These are phyloP conservation scores for Candida vartiovaarae DNA, from an alignment of 805 yeast genomes.

Conservation along the genomic window DNA sequence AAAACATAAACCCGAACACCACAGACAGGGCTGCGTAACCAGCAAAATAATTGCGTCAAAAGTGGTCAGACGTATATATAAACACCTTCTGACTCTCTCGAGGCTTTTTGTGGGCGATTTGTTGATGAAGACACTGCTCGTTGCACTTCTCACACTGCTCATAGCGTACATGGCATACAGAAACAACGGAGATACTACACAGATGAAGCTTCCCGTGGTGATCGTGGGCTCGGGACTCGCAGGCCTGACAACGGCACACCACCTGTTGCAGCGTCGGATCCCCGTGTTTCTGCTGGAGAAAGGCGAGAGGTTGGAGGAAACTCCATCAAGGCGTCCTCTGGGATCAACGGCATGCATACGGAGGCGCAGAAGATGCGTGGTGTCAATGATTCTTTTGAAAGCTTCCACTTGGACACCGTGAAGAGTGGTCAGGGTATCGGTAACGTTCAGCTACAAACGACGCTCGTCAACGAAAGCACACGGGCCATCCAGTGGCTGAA, in stretches of 20 bases:
- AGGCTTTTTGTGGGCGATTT: too few species aligned
- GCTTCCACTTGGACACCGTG: slow-evolving; percentile 59
- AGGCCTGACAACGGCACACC: slow-evolving; percentile 66
- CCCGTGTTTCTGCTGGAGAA: slow-evolving; percentile 45
- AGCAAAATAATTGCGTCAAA: too few species aligned
- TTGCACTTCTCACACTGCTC: background rate
- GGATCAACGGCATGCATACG: slow-evolving; percentile 67
- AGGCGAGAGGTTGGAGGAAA: slow-evolving; percentile 47
- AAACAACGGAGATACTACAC: too few species aligned
- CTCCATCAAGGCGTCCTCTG: slow-evolving; percentile 55
- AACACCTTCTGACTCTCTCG: too few species aligned
- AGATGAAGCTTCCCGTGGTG: slow-evolving; percentile 22
- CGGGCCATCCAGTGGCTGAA: slow-evolving; percentile 72
- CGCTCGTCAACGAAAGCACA: slow-evolving; percentile 53
- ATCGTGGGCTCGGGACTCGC: slow-evolving; percentile 80
- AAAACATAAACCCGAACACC: too few species aligned
- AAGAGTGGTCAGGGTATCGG: slow-evolving; percentile 60
- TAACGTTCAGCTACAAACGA: slow-evolving; percentile 48
- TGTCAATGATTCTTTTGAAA: slow-evolving; percentile 49
- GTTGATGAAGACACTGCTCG: background rate
- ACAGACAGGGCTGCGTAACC: too few species aligned
- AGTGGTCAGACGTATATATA: too few species aligned
- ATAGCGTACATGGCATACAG: background rate
- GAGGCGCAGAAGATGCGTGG: slow-evolving; percentile 44
- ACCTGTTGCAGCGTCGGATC: slow-evolving; percentile 33